A percentile compares a stretch with the other conserved stretches of the same genome.
Evolutionary conservation across 306 rosid species (phyloP).

Genomic region (Quercus suber): DNA sequence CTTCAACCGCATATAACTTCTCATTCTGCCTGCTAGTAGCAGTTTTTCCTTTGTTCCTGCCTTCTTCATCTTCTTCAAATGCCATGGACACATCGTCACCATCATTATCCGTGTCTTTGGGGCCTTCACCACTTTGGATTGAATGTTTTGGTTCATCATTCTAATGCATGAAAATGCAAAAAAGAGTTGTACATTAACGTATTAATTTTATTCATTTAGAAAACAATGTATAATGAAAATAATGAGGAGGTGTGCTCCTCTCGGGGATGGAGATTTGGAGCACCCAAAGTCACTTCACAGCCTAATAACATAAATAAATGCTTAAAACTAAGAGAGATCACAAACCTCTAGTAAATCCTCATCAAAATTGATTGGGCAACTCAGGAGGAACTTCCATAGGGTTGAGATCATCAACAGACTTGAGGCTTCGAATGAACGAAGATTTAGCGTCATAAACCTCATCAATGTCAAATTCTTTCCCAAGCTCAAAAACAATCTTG

Average conservation of each 20-base stretch:
- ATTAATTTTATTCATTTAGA: neutral
- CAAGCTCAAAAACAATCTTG: conserved; percentile 61
- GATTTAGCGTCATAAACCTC: conserved; percentile 75
- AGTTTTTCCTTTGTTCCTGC: conserved; percentile 46
- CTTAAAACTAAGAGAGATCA: neutral
- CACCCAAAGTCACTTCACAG: neutral
- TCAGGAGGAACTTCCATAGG: conserved; percentile 76
- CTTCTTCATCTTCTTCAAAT: conserved; percentile 35
- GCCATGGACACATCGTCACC: conserved; percentile 52
- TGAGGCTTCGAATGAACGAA: conserved; percentile 87
- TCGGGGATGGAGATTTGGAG: neutral
- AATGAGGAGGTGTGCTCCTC: neutral
- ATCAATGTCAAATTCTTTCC: conserved; percentile 69
- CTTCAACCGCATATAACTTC: conserved; percentile 68
- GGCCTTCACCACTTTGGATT: conserved; percentile 34
- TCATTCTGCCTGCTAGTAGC: conserved; percentile 63
- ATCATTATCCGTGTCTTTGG: conserved; percentile 26
- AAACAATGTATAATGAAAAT: neutral
- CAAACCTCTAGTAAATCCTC: conserved; percentile 62
- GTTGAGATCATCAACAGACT: conserved; percentile 62
- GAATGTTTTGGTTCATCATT: conserved; percentile 29
- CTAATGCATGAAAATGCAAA: conserved; percentile 32
- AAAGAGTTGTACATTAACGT: neutral
- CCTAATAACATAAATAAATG: neutral
- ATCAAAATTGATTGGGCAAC: conserved; percentile 55